phyloP scores from a whole-genome alignment of 2,329 filamentous ascomycete genomes.

The Phyllosticta citrichinensis region DNA sequence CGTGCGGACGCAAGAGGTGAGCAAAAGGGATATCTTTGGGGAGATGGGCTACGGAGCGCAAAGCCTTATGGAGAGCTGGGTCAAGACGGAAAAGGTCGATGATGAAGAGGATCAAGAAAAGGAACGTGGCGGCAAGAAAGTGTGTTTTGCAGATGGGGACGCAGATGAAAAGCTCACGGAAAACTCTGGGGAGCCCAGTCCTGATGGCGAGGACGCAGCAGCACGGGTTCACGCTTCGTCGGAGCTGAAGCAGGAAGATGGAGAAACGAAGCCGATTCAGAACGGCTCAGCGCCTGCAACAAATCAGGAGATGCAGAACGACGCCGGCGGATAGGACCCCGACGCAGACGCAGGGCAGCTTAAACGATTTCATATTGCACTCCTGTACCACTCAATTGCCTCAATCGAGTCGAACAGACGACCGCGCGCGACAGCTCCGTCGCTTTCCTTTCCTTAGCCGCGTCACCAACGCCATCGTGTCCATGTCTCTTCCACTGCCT shows the following conservation, averaged over 20 bases:
- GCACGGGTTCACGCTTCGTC: no score
- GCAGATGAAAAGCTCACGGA: not conserved
- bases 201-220: not conserved
- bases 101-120: not conserved
- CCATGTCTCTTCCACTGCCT: no score
- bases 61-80: not conserved
- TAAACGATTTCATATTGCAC: no score
- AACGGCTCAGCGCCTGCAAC: not conserved
- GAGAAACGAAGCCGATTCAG: not conserved
- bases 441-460: no score
- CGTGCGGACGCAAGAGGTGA: constrained; percentile 7
- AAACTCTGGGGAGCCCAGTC: not conserved
- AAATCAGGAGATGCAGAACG: no score
- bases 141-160: not conserved
- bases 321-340: no score
- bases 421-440: no score
- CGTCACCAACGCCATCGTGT: no score
- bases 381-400: no score
- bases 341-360: no score
- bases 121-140: not conserved
- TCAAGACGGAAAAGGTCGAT: not conserved
- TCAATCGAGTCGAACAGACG: no score
- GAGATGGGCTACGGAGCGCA: not conserved
- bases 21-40: constrained; percentile 2
- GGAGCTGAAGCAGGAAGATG: no score